Conservation (phyloP, 306 rosid species). For the cucumber (Cucumis sativus) region DNA sequence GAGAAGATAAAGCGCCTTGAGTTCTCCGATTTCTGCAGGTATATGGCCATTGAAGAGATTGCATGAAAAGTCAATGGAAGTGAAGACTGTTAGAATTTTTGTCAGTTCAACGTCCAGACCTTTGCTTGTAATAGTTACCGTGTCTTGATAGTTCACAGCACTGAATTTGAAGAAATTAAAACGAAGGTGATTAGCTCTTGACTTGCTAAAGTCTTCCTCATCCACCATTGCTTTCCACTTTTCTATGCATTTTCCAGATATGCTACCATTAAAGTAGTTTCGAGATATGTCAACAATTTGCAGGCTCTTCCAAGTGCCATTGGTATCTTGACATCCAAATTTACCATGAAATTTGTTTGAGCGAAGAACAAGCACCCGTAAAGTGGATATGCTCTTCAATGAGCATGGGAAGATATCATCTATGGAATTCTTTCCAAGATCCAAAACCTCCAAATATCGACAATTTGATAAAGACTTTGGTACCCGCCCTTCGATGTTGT, state of each 20-base stretch:
- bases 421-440: constrained; percentile 24
- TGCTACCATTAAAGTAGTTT: constrained; percentile 16
- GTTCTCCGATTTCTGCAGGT: constrained; percentile 4
- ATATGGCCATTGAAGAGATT: constrained; percentile 18
- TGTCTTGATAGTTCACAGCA: constrained; percentile 9
- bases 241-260: not conserved
- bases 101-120: constrained; percentile 15
- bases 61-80: constrained; percentile 17
- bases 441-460: constrained; percentile 14
- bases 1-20: constrained; percentile 14
- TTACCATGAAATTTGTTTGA: constrained; percentile 11
- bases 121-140: constrained; percentile 13
- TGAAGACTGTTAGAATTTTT: constrained; percentile 21
- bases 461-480: constrained; percentile 21
- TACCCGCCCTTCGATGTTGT: constrained; percentile 4
- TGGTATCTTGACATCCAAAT: not conserved
- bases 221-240: constrained; percentile 16
- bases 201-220: not conserved
- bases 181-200: constrained; percentile 10
- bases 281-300: constrained; percentile 26
- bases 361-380: constrained; percentile 26
- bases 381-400: constrained; percentile 10
- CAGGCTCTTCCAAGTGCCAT: constrained; percentile 14
- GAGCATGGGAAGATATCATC: not conserved
- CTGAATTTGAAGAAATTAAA: not conserved